Conservation (phyloP, 2,329 filamentous ascomycete species). For the Sordariomycetes sp. region DNA sequence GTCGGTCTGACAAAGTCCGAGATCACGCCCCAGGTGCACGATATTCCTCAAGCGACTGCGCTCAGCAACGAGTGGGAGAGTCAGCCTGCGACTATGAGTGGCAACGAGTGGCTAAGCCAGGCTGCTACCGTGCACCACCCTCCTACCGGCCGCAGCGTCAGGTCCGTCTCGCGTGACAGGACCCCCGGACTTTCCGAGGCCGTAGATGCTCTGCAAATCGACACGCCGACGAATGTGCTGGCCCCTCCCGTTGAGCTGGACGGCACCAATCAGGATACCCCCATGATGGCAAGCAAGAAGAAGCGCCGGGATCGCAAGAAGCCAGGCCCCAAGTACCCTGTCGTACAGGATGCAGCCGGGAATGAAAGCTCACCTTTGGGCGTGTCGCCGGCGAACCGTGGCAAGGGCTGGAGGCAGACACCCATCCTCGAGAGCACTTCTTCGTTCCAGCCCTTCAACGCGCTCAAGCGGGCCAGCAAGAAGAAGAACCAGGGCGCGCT, state of each 20-base stretch:
- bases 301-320: conserved; percentile 3
- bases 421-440: conserved; percentile 46
- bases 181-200: not conserved
- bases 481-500: conserved; percentile 24
- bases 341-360: not conserved
- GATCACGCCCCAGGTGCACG: not conserved
- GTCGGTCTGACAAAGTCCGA: conserved; percentile 19
- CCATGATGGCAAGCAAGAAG: not conserved
- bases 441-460: conserved; percentile 49
- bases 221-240: not conserved
- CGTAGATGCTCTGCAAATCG: not conserved
- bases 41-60: not conserved
- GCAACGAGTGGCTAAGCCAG: not conserved
- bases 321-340: not conserved
- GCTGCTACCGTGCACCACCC: not conserved
- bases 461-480: conserved; percentile 39
- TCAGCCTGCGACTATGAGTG: not conserved
- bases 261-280: not conserved
- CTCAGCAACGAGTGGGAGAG: not conserved
- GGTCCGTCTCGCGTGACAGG: not conserved
- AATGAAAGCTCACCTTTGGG: conserved; percentile 7
- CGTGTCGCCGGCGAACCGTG: conserved; percentile 13
- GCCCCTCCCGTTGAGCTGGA: not conserved
- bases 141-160: not conserved
- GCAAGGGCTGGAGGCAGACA: conserved; percentile 46